Percentiles rank a stretch among this genome's conserved stretches.
Conservation (phyloP, 2,329 filamentous ascomycete species). For the Epichloe baconii region DNA sequence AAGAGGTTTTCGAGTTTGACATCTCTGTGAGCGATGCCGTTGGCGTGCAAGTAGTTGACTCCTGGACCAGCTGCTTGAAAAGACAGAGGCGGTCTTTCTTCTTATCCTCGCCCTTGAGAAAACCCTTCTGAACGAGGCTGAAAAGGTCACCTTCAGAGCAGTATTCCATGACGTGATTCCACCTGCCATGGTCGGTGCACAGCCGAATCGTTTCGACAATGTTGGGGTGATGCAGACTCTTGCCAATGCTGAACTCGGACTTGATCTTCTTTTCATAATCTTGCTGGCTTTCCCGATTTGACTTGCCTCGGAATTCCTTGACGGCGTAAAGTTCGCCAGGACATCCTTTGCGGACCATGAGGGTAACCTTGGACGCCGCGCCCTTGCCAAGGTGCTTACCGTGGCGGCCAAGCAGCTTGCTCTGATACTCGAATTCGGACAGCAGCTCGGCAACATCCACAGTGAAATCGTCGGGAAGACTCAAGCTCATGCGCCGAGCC, state of each 20-base stretch:
- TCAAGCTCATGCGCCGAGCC: conserved; percentile 63
- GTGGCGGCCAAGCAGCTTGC: conserved; percentile 57
- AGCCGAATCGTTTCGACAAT: conserved; percentile 70
- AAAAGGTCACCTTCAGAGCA: conserved; percentile 75
- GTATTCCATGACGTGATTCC: conserved; percentile 92
- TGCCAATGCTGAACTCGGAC: conserved; percentile 78
- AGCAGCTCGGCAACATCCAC: conserved; percentile 58
- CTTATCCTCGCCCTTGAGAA: conserved; percentile 51
- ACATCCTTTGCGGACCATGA: conserved; percentile 61
- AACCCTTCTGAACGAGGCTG: conserved; percentile 56
- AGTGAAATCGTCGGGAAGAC: conserved; percentile 59
- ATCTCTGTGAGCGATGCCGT: conserved; percentile 82
- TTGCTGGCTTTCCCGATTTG: conserved; percentile 51
- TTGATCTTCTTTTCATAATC: conserved; percentile 86
- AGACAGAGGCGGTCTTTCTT: conserved; percentile 63
- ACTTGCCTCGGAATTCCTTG: conserved; percentile 73
- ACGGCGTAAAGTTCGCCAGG: conserved; percentile 62
- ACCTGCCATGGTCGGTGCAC: conserved; percentile 60
- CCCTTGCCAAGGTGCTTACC: conserved; percentile 71
- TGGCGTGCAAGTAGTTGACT: conserved; percentile 65
- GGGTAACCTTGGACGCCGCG: conserved; percentile 66
- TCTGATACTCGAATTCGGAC: conserved; percentile 53
- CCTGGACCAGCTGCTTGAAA: conserved; percentile 80
- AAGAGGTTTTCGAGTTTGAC: conserved; percentile 84
- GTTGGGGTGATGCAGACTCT: conserved; percentile 75